Evolutionary conservation across 139 green algal genomes (phyloP).

Genomic region (Monoraphidium neglectum): DNA sequence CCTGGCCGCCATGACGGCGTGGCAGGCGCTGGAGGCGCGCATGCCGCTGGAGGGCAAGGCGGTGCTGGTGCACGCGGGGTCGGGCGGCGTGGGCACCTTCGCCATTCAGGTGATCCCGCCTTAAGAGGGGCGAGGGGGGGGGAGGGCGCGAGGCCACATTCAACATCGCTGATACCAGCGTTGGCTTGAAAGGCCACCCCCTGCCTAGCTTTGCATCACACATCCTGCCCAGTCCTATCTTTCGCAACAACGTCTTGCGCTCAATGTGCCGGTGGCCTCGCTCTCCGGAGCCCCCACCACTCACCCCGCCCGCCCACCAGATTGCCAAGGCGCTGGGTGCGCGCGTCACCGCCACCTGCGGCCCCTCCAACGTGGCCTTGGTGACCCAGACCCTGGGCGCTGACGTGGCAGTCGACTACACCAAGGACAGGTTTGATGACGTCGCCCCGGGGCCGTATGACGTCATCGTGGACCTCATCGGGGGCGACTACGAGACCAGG

Average conservation of each 20-base stretch:
- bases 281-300: no score
- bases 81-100: slow-evolving; percentile 46
- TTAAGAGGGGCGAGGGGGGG: no score
- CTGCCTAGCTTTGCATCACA: no score
- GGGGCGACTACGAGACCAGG: slow-evolving; percentile 36
- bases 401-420: slow-evolving; percentile 66
- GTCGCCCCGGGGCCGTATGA: slow-evolving; percentile 28
- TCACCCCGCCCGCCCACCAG: no score
- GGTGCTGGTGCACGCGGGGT: slow-evolving; percentile 46
- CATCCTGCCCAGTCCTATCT: no score
- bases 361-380: slow-evolving; percentile 48
- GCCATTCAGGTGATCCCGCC: slow-evolving; percentile 30
- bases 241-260: no score
- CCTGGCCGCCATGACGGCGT: slow-evolving; percentile 45
- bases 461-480: slow-evolving; percentile 41
- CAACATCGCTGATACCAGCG: no score
- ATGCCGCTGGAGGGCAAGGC: slow-evolving; percentile 45
- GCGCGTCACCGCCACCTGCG: slow-evolving; percentile 53
- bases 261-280: no score
- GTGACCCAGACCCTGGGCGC: slow-evolving; percentile 46
- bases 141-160: no score
- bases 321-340: slow-evolving; percentile 58
- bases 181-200: no score
- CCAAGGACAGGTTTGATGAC: slow-evolving; percentile 36
- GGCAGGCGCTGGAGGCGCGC: slow-evolving; percentile 37